Evolutionary conservation across 192 early-diverging fungal species (phyloP).

Genomic region (Umbelopsis vinacea): DNA sequence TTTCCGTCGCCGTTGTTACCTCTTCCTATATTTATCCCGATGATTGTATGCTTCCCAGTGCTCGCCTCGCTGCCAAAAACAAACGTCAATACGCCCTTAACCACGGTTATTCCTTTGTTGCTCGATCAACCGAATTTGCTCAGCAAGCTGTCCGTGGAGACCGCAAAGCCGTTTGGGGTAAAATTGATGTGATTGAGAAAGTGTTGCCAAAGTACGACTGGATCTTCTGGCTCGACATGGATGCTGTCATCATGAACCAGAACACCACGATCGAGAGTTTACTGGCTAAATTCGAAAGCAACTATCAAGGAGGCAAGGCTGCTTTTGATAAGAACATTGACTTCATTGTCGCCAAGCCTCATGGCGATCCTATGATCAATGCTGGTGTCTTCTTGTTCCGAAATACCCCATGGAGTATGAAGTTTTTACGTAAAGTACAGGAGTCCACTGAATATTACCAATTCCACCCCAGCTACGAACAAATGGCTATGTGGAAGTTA

Average conservation of each 20-base stretch:
- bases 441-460: constrained; percentile 41
- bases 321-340: constrained; percentile 45
- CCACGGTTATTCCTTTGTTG: constrained; percentile 61
- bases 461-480: constrained; percentile 49
- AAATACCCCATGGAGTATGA: constrained; percentile 56
- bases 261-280: constrained; percentile 46
- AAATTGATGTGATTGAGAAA: constrained; percentile 59
- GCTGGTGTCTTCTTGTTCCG: constrained; percentile 64
- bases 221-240: constrained; percentile 69
- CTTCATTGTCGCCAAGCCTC: constrained; percentile 53
- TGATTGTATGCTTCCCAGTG: constrained; percentile 58
- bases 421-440: constrained; percentile 54
- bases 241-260: constrained; percentile 55
- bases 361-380: constrained; percentile 55
- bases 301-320: constrained; percentile 24
- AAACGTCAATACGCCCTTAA: constrained; percentile 55
- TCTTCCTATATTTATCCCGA: constrained; percentile 59
- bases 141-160: constrained; percentile 46
- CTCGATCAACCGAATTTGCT: constrained; percentile 57
- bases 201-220: constrained; percentile 62
- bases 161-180: constrained; percentile 65
- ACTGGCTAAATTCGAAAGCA: constrained; percentile 41
- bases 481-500: constrained; percentile 62
- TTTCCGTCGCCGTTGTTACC: constrained; percentile 51
- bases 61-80: constrained; percentile 49